Evolutionary conservation across 2,329 filamentous ascomycete species (phyloP).

Genomic region (Fusarium proliferatum): DNA sequence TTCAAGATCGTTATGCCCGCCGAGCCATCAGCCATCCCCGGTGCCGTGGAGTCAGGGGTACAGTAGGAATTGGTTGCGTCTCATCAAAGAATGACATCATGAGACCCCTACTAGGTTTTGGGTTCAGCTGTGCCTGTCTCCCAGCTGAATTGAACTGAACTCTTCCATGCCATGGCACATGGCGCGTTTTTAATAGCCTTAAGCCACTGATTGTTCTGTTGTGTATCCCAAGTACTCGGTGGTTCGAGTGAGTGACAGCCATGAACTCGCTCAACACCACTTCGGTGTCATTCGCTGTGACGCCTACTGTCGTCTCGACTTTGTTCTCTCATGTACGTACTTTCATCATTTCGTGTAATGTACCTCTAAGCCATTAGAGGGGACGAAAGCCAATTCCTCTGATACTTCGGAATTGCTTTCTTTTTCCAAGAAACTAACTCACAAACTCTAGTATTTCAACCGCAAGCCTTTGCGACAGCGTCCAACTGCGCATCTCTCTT

Average conservation of each 20-base stretch:
- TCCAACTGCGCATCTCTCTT: constrained; percentile 90
- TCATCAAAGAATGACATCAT: constrained; percentile 43
- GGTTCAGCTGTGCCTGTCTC: constrained; percentile 24
- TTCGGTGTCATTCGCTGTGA: constrained; percentile 83
- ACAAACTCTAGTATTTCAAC: constrained; percentile 75
- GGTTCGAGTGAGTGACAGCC: constrained; percentile 3
- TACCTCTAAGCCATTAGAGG: constrained; percentile 10
- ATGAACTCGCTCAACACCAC: constrained; percentile 78
- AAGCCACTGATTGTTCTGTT: constrained; percentile 9
- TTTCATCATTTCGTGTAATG: neutral
- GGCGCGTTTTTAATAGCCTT: constrained; percentile 18
- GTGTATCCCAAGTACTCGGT: neutral
- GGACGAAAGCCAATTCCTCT: neutral
- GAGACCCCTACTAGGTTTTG: constrained; percentile 31
- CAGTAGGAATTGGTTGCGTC: constrained; percentile 12
- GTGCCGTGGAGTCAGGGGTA: constrained; percentile 35
- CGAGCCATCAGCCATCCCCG: constrained; percentile 1
- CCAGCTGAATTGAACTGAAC: neutral
- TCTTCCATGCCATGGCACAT: constrained; percentile 19
- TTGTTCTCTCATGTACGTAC: constrained; percentile 82
- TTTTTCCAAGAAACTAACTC: constrained; percentile 14
- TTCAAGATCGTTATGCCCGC: neutral
- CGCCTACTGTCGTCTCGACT: constrained; percentile 88
- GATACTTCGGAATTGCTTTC: neutral
- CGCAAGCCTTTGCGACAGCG: constrained; percentile 79